phyloP scores from a whole-genome alignment of 2,329 filamentous ascomycete species.

The Talaromyces verruculosus region DNA sequence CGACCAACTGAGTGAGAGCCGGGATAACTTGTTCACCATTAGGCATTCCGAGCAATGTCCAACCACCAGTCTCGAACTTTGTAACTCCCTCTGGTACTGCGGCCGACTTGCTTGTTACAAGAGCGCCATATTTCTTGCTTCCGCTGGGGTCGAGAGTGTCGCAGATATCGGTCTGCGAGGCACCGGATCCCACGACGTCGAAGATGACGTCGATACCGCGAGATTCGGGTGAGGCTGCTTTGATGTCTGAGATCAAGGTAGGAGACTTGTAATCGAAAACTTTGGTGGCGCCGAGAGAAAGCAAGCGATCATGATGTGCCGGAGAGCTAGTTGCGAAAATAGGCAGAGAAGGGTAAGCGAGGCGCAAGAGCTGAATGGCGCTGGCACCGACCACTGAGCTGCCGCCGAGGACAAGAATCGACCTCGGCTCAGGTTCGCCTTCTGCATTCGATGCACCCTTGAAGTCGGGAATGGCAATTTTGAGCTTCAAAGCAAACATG shows the following conservation, averaged over 20 bases:
- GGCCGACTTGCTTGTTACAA: constrained; percentile 31
- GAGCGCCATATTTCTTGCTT: constrained; percentile 31
- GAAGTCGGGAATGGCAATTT: constrained; percentile 10
- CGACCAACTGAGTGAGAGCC: constrained; percentile 27
- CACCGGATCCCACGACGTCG: constrained; percentile 34
- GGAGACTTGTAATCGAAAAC: constrained; percentile 13
- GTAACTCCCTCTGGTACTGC: constrained; percentile 31
- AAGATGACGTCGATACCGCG: constrained; percentile 36
- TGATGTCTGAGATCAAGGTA: constrained; percentile 11
- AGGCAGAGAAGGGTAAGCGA: constrained; percentile 30
- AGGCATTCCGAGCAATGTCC: constrained; percentile 26
- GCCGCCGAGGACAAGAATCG: constrained; percentile 40
- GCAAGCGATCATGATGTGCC: constrained; percentile 4
- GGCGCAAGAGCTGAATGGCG: constrained; percentile 39
- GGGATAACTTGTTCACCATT: constrained; percentile 27
- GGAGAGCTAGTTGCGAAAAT: constrained; percentile 38
- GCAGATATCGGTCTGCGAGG: constrained; percentile 27
- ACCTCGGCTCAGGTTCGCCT: constrained; percentile 26
- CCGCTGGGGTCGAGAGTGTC: constrained; percentile 30
- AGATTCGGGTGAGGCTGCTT: constrained; percentile 17
- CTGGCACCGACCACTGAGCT: constrained; percentile 36
- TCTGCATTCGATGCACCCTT: constrained; percentile 24
- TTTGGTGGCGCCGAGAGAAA: constrained; percentile 11
- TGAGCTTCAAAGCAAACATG: constrained; percentile 3
- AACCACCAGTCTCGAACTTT: constrained; percentile 26